Evolutionary conservation across 2,329 filamentous ascomycete species (phyloP), one percentile per base, ranked within the genome.

Genomic region (Exophiala bonariae): DNA sequence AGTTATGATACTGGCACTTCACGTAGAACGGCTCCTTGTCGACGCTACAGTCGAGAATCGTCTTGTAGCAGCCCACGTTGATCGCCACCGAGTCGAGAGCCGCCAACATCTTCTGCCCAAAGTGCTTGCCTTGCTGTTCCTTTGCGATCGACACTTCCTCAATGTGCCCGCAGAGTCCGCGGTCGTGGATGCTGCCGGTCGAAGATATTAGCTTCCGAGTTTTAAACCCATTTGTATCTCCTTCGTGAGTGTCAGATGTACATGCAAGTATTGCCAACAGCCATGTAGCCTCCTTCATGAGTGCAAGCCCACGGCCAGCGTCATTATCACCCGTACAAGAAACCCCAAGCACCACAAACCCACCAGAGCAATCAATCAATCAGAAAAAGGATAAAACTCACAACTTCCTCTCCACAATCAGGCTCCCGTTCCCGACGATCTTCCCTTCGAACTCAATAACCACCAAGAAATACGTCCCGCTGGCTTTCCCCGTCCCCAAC

Each of bases 11-110:
- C 17, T 37, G 18, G 44, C 44, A 47, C 33, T 47, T 47, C n/a
- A 31, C 38, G 28, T 47, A 47, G 32, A 47, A 47, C n/a, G 34
- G 34, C 44, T 69, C 72, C 63, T 85, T 82, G 37, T 70, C 61
- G 45, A 76, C 71, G n/a, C 58, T 57, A 74, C 81, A 86, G 66
- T 85, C 71, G 41, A 87, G 71, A 38, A 78, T 65, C 50, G 83
- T 74, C 71, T 83, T 80, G 46, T 61, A 63, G 70, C 85, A 86
- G 54, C 71, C 69, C 20, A 82, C 28, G 62, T 86, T 87, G 9
- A 32, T 34, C 9, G 44, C 44, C 17, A 47, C 44, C 13, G 44
- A 47, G 32, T 47, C 38, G 3, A 47, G 44, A 11, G 44, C 38
- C 8, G 38, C 28, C 10, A 47, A 9, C 34, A 47, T 11, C 22